These are phyloP conservation scores for Metschnikowia gelsemii DNA, from an alignment of 805 yeast genomes.

Conservation along the genomic window DNA sequence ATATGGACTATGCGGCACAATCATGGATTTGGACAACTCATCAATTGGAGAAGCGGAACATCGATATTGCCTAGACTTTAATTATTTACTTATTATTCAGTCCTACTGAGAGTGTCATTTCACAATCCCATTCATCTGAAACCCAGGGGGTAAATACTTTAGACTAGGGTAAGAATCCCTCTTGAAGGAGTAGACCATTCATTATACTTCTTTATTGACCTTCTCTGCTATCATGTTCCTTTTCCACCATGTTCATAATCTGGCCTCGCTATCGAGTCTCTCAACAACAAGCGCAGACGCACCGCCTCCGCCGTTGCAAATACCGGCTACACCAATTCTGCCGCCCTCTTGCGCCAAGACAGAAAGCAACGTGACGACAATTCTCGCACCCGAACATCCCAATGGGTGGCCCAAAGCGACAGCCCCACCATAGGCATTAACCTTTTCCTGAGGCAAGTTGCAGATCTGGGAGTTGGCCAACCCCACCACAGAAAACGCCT, in stretches of 20 bases:
- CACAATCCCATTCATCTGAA: background rate
- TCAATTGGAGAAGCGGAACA: constrained; percentile 51
- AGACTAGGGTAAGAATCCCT: background rate
- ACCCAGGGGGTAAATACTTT: background rate
- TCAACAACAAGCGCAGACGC: constrained; percentile 91
- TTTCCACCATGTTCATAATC: constrained; percentile 27
- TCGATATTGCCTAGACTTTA: constrained; percentile 21
- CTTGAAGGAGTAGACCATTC: background rate
- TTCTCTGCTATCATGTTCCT: background rate
- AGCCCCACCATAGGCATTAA: constrained; percentile 93
- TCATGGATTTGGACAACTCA: constrained; percentile 81
- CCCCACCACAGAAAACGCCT: constrained; percentile 97
- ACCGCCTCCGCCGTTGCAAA: constrained; percentile 99
- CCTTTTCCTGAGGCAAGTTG: constrained; percentile 59
- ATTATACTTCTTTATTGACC: background rate
- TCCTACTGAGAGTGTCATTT: background rate
- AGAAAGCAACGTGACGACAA: constrained; percentile 79
- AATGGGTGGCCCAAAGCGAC: constrained; percentile 94
- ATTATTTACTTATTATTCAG: too few species aligned
- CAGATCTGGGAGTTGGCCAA: constrained; percentile 79
- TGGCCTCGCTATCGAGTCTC: constrained; percentile 44
- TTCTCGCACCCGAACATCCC: constrained; percentile 95
- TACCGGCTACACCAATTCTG: constrained; percentile 89
- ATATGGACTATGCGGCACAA: constrained; percentile 59
- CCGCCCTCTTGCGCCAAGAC: constrained; percentile 78